Base-by-base conservation (phyloP, 75 land plant genomes). In the Isoetes taiwanensis region DNA sequence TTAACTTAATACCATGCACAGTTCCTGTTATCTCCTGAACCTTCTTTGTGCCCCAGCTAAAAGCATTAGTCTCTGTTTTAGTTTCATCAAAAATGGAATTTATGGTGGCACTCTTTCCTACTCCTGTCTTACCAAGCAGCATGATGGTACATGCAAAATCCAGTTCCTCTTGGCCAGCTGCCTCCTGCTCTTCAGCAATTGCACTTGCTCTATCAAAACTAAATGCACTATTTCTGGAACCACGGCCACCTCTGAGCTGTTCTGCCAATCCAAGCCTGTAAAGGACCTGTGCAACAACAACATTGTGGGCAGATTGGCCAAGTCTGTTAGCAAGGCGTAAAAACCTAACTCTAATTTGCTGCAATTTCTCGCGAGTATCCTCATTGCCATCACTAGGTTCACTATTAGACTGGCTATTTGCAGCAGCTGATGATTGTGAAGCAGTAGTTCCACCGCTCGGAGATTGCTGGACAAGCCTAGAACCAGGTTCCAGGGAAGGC, bases 111-210 rank as follows among this genome's bases (percentile, higher is more conserved):
- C 77, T 78, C 42, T 73, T 78, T 11, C 80, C 80, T 16, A 78
- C 80, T n/a, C 77, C 80, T 33, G 79, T 61, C 59, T 78, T 78
- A 14, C 80, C 80, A 50, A 78, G 64, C 30, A 78, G 63, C 73
- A 78, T 57, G 4, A 73, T 78, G 19, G 77, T 78, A 53, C 78
- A 78, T 6, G 73, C 56, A 29, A 78, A 78, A 35, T 74, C 78
- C 17, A 78, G 68, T 14, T 66, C 64, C 5, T 74, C 77, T 55
- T 57, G 54, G 0, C 66, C 63, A 19, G 68, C 64, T 23, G 72
- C 69, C 48, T 76, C 79, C 12, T 68, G 72, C 29, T 77, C 73
- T 32, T 64, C 72, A 4, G 76, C 79, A 52, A 76, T 41, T 1
- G 64, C 66, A 64, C 71, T 76, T 3, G 76, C 75, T 34, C 64